Percentiles rank a stretch among this genome's conserved stretches.
Conservation (phyloP, 1,139 yeast species). For the Saccharomycopsis hybrid region DNA sequence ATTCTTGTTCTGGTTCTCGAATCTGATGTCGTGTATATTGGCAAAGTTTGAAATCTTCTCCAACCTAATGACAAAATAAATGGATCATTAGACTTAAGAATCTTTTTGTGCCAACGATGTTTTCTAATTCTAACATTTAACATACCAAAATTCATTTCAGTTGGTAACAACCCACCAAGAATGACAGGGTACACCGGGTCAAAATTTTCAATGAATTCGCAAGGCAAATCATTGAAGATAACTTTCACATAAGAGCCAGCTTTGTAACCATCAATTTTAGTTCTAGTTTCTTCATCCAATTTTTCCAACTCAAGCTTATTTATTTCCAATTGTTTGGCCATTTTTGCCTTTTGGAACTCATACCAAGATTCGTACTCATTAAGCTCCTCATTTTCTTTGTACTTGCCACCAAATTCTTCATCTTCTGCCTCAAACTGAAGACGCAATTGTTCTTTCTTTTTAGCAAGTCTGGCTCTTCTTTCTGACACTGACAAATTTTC, state of each 20-base stretch:
- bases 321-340: constrained; percentile 93
- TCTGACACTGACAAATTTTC: constrained; percentile 51
- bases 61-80: constrained; percentile 90
- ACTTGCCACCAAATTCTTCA: constrained; percentile 23
- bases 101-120: constrained; percentile 98
- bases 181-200: constrained; percentile 81
- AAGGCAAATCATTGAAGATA: constrained; percentile 78
- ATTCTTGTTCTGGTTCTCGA: constrained; percentile 96
- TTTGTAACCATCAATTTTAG: constrained; percentile 81
- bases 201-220: constrained; percentile 83
- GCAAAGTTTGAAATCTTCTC: constrained; percentile 97
- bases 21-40: constrained; percentile 93
- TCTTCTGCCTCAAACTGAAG: constrained; percentile 87
- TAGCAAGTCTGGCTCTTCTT: constrained; percentile 75
- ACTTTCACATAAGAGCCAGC: constrained; percentile 94
- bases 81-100: constrained; percentile 93
- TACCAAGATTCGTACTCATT: constrained; percentile 92
- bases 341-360: constrained; percentile 92
- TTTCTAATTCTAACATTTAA: constrained; percentile 91
- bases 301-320: constrained; percentile 72
- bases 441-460: constrained; percentile 80
- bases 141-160: constrained; percentile 90
- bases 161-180: constrained; percentile 83
- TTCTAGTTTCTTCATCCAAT: constrained; percentile 70
- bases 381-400: constrained; percentile 65